Conservation (phyloP, 129 eudicot genomes). For the Arctium minus region DNA sequence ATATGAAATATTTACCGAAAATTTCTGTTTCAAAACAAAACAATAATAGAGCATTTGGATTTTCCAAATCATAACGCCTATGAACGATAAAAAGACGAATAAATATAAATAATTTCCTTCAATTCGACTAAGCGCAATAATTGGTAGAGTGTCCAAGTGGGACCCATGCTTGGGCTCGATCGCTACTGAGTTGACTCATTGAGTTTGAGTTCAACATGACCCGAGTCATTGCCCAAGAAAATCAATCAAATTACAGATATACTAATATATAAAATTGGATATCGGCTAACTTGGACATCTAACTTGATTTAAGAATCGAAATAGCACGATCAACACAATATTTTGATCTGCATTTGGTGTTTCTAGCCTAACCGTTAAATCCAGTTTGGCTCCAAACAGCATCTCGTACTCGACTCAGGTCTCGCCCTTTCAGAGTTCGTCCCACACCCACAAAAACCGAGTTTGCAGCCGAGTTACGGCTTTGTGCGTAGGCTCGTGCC, state of each 20-base stretch:
- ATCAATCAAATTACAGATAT: slow-evolving; percentile 22
- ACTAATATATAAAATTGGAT: neutral
- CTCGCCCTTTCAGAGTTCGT: slow-evolving; percentile 75
- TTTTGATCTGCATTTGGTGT: neutral
- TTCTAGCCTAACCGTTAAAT: slow-evolving; percentile 45
- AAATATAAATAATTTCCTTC: neutral
- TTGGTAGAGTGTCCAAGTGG: slow-evolving; percentile 2
- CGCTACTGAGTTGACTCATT: slow-evolving; percentile 41
- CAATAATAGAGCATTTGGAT: neutral
- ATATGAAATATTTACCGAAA: neutral
- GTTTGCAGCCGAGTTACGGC: slow-evolving; percentile 44
- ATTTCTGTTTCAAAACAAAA: neutral
- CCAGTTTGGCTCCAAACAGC: slow-evolving; percentile 92
- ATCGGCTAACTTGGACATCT: neutral
- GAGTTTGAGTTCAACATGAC: slow-evolving; percentile 27
- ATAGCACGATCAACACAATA: slow-evolving; percentile 13
- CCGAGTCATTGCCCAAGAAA: slow-evolving; percentile 43
- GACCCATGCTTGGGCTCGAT: slow-evolving; percentile 40
- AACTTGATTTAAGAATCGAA: neutral
- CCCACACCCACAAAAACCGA: slow-evolving; percentile 79
- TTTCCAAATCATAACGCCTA: neutral
- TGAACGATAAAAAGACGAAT: neutral
- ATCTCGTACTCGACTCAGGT: slow-evolving; percentile 77
- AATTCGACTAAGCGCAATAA: slow-evolving; percentile 3
- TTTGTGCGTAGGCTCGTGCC: slow-evolving; percentile 37